phyloP scores from a whole-genome alignment of 805 yeast genomes.

The Candida ficus region DNA sequence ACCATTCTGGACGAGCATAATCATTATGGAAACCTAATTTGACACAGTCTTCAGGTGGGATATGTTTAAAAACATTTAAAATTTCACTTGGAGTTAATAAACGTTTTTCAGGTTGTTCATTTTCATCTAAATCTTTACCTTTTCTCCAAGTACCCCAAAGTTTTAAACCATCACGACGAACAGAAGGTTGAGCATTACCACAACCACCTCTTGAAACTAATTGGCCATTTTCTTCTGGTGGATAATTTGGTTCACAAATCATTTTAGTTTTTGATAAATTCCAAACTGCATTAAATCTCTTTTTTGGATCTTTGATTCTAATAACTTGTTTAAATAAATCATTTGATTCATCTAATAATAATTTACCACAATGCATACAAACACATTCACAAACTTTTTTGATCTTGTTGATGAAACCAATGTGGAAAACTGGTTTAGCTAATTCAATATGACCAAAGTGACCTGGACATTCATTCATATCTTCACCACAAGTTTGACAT shows the following conservation, averaged over 20 bases:
- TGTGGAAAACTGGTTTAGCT: conserved; percentile 97
- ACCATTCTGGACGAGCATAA: conserved; percentile 98
- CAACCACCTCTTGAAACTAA: conserved; percentile 86
- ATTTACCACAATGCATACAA: conserved; percentile 98
- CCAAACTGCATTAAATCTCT: conserved; percentile 97
- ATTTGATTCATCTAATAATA: conserved; percentile 73
- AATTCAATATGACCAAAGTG: conserved; percentile 98
- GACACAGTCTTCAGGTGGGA: conserved; percentile 74
- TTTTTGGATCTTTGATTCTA: conserved; percentile 87
- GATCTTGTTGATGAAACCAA: conserved; percentile 89
- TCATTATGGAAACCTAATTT: conserved; percentile 90
- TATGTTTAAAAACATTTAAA: conserved; percentile 86
- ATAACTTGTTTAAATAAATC: conserved; percentile 78
- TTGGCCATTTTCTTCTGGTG: conserved; percentile 57
- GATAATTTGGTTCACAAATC: conserved; percentile 88
- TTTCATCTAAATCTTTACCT: conserved; percentile 70
- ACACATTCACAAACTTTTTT: conserved; percentile 95
- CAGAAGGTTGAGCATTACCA: conserved; percentile 94
- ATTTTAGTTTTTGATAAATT: conserved; percentile 82
- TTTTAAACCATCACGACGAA: conserved; percentile 93
- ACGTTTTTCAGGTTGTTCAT: conserved; percentile 88
- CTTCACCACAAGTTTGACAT: conserved; percentile 99
- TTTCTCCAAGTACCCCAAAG: conserved; percentile 98
- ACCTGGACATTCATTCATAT: conserved; percentile 99
- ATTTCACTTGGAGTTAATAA: conserved; percentile 85